Conservation (phyloP, 2,329 filamentous ascomycete species). For the Teratosphaeriaceae sp. region DNA sequence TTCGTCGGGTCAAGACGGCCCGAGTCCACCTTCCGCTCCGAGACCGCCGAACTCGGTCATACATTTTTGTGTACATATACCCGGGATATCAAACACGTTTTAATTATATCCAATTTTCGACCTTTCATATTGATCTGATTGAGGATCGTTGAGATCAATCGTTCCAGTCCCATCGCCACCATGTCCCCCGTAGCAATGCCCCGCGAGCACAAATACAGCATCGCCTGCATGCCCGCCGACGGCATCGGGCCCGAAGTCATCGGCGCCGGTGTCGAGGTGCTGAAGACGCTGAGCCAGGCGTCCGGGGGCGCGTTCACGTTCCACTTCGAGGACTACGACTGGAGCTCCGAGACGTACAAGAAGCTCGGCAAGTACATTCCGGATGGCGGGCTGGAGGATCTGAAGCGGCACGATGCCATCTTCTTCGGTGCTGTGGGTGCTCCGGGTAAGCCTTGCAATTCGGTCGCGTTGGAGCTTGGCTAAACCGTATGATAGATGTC, state of each 20-base stretch:
- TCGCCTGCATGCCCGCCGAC: slow-evolving; percentile 56
- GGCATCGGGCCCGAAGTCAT: slow-evolving; percentile 65
- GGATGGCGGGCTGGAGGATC: slow-evolving; percentile 50
- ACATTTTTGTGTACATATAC: too few relatives aligned
- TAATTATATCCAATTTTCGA: too few relatives aligned
- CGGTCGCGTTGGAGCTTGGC: neutral
- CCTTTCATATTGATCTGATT: too few relatives aligned
- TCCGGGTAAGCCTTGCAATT: slow-evolving; percentile 38
- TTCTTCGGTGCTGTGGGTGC: slow-evolving; percentile 63
- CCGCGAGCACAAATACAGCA: too few relatives aligned
- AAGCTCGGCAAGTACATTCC: slow-evolving; percentile 60
- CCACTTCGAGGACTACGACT: slow-evolving; percentile 57
- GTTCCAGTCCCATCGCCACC: too few relatives aligned
- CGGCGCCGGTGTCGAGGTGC: slow-evolving; percentile 54
- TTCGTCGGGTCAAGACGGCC: too few relatives aligned
- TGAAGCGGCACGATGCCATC: slow-evolving; percentile 58
- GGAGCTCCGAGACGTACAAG: slow-evolving; percentile 61
- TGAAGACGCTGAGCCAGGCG: slow-evolving; percentile 46
- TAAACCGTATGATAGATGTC: slow-evolving; percentile 33
- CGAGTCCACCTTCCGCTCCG: too few relatives aligned
- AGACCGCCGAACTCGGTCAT: too few relatives aligned
- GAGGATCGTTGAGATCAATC: too few relatives aligned
- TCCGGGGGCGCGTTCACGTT: slow-evolving; percentile 52
- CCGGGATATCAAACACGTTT: too few relatives aligned
- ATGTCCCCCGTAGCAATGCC: too few relatives aligned